Evolutionary conservation across 2,329 filamentous ascomycete species (phyloP).

Genomic region (Byssochlamys sp.): DNA sequence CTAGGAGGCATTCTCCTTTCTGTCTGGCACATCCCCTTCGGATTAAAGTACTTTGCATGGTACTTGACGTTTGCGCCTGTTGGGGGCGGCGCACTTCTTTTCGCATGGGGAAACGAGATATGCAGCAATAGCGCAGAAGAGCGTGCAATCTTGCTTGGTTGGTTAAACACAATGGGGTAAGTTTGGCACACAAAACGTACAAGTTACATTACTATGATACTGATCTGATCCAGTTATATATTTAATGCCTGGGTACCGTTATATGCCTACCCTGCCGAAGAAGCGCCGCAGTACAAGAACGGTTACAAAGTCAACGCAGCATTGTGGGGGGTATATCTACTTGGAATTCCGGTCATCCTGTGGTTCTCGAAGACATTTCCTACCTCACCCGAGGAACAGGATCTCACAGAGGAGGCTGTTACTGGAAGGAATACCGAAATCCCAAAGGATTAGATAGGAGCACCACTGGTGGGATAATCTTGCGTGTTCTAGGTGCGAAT

Average conservation of each 20-base stretch:
- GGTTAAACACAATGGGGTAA: slow-evolving; percentile 6
- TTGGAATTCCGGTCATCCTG: slow-evolving; percentile 6
- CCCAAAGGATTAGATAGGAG: not conserved
- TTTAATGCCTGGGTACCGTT: slow-evolving; percentile 6
- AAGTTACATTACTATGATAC: not conserved
- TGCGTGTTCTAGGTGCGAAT: not conserved
- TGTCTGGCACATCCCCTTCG: slow-evolving; percentile 5
- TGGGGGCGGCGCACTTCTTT: slow-evolving; percentile 5
- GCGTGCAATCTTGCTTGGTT: slow-evolving; percentile 4
- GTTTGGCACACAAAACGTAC: not conserved
- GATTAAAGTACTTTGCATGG: slow-evolving; percentile 6
- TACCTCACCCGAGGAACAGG: not conserved
- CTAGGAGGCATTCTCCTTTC: slow-evolving; percentile 4
- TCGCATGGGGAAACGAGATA: slow-evolving; percentile 6
- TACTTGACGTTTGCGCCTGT: slow-evolving; percentile 5
- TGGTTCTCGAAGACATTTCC: slow-evolving; percentile 6
- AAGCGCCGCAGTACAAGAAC: slow-evolving; percentile 6
- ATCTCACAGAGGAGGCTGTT: not conserved
- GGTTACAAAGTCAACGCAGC: slow-evolving; percentile 8
- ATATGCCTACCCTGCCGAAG: slow-evolving; percentile 4
- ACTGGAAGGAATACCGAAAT: not conserved
- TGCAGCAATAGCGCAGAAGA: slow-evolving; percentile 6
- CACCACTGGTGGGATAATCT: not conserved
- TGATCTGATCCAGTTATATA: not conserved
- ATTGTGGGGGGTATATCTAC: slow-evolving; percentile 5